phyloP scores from a whole-genome alignment of 2,329 filamentous ascomycete genomes.

The Fusarium tupiense region DNA sequence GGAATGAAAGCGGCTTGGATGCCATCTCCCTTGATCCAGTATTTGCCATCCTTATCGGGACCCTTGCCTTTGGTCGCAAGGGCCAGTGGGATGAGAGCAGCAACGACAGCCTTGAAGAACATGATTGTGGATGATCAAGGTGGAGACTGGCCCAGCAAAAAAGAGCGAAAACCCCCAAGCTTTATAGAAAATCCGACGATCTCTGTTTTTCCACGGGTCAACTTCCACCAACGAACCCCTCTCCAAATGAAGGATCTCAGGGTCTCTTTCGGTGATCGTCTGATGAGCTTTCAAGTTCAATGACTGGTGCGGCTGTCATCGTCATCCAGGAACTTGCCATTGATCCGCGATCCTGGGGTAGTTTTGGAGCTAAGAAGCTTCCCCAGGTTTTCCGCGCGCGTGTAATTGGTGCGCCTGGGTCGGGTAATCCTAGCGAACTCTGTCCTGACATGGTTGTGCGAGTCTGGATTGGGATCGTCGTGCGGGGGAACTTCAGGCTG shows the following conservation, averaged over 20 bases:
- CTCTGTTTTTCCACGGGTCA: background rate
- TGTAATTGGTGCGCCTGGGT: conserved; percentile 29
- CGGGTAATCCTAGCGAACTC: conserved; percentile 21
- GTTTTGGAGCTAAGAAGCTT: conserved; percentile 21
- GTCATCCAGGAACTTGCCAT: conserved; percentile 7
- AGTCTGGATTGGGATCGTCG: conserved; percentile 32
- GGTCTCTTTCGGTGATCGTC: conserved; percentile 9
- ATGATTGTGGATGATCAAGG: conserved; percentile 18
- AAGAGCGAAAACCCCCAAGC: background rate
- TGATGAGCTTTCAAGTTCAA: conserved; percentile 11
- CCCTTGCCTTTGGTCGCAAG: conserved; percentile 36
- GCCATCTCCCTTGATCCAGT: conserved; percentile 73
- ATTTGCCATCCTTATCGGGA: conserved; percentile 72
- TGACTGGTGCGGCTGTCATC: conserved; percentile 33
- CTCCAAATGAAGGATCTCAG: background rate
- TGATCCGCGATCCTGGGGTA: conserved; percentile 12
- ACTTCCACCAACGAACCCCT: conserved; percentile 16
- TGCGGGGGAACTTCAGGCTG: conserved; percentile 31
- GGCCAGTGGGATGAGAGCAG: conserved; percentile 23
- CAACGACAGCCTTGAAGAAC: conserved; percentile 29
- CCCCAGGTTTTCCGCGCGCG: conserved; percentile 25
- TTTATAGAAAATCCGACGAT: conserved; percentile 25
- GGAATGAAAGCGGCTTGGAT: conserved; percentile 76
- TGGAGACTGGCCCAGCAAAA: background rate
- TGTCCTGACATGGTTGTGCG: conserved; percentile 6